These are phyloP conservation scores for Metschnikowia chrysomelidarum DNA, from an alignment of 805 yeast species.

Conservation along the genomic window DNA sequence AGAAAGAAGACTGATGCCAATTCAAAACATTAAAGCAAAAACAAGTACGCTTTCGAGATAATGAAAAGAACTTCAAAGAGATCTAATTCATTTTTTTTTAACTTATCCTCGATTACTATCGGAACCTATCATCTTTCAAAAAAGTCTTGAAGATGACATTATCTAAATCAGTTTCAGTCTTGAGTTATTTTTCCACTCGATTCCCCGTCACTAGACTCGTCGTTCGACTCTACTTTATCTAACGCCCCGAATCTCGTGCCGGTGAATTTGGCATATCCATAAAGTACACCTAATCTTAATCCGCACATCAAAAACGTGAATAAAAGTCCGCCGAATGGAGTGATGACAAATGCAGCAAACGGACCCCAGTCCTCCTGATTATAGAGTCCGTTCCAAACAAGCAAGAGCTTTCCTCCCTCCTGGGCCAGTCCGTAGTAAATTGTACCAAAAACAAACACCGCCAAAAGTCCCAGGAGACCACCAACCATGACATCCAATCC, in stretches of 20 bases:
- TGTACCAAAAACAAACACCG: slow-evolving; percentile 80
- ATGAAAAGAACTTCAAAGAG: too few species aligned
- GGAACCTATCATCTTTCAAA: too few species aligned
- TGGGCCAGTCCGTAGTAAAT: slow-evolving; percentile 69
- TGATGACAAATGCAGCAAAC: slow-evolving; percentile 90
- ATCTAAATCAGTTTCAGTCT: too few species aligned
- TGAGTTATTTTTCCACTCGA: too few species aligned
- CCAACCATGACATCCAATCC: slow-evolving; percentile 83
- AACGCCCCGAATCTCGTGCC: slow-evolving; percentile 46
- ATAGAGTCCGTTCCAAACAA: slow-evolving; percentile 80
- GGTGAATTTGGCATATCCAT: slow-evolving; percentile 30
- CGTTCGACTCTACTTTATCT: slow-evolving; percentile 30
- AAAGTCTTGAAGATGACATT: too few species aligned
- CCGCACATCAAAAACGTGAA: slow-evolving; percentile 53
- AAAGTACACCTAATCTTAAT: slow-evolving; percentile 40
- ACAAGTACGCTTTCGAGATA: too few species aligned
- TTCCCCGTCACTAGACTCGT: too few species aligned
- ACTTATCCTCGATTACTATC: too few species aligned
- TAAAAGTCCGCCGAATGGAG: slow-evolving; percentile 77
- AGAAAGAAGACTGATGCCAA: too few species aligned
- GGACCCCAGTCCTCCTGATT: slow-evolving; percentile 83
- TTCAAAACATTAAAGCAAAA: too few species aligned
- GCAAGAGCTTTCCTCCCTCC: slow-evolving; percentile 73
- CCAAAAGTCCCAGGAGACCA: slow-evolving; percentile 77
- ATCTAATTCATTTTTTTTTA: too few species aligned